A percentile compares a stretch with the other conserved stretches of the same genome.
Evolutionary conservation across 345 rosid species (phyloP).

Genomic region (Rhizophora apiculata): DNA sequence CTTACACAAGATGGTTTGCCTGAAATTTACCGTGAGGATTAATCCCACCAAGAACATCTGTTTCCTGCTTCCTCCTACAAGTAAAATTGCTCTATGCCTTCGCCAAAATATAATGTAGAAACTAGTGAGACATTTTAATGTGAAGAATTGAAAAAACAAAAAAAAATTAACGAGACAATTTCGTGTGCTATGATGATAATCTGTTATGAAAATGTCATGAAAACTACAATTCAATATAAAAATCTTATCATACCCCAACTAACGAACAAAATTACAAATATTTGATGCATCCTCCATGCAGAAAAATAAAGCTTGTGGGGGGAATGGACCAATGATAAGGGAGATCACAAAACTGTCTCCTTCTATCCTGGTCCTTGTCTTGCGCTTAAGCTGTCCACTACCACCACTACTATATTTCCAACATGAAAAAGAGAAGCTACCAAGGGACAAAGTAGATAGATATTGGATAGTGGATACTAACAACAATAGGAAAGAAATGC

Average conservation of each 20-base stretch:
- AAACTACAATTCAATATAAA: conserved; percentile 1
- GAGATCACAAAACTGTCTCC: conserved; percentile 74
- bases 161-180: no score
- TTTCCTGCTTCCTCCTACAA: no score
- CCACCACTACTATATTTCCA: conserved; percentile 8
- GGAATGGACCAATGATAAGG: conserved; percentile 31
- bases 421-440: conserved; percentile 12
- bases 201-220: no score
- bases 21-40: no score
- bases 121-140: no score
- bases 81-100: no score
- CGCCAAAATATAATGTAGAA: no score
- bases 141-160: no score
- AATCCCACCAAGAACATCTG: no score
- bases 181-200: background rate
- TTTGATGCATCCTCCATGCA: conserved; percentile 35
- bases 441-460: background rate
- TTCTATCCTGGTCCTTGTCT: conserved; percentile 22
- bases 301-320: conserved; percentile 42
- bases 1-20: no score
- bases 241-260: conserved; percentile 10
- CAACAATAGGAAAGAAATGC: background rate
- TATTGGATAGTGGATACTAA: background rate
- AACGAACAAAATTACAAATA: conserved; percentile 22
- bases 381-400: conserved; percentile 1